Base-by-base conservation (phyloP, 1,139 yeast genomes). In the Kodamaea alishanica region DNA sequence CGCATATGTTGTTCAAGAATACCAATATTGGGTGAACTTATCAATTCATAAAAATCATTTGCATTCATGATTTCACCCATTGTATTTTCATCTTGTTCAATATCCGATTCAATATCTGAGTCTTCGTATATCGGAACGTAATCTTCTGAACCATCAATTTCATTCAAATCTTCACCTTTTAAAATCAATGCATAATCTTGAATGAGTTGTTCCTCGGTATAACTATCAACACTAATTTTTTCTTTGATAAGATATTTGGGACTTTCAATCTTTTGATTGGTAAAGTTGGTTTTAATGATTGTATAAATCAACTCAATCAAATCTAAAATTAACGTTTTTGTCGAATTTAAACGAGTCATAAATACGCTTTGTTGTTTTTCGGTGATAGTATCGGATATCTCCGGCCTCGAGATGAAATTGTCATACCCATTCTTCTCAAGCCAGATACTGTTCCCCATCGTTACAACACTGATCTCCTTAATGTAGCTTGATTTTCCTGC, bases 401-500 rank as follows among this genome's bases (percentile, higher is more conserved):
- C 10, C 0, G 74, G 72, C 8, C 54, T 52, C 10, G 46, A 33
- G 28, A 70, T 60, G 24, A 69, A 40, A 42, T 69, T 67, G 3
- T 53, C 60, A 43, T 70, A 70, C 0, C 74, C 74, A 28, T 54
- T 48, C 8, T 52, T 50, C 41, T 81, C 88, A 8, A 83, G 48
- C 81, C 85, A 84, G 0, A 88, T 83, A n/a, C 65, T 63, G 6
- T 59, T 56, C 10, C 77, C 77, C 24, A 74, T 55, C 0, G 63
- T 59, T 3, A 84, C 63, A n/a, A 70, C 54, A 29, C 79, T 67
- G 20, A 77, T 64, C 50, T 83, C 89, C 31, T 77, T 73, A 28
- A 81, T 73, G 54, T 81, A 84, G 44, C 84, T 79, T 11, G 81
- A 76, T 44, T 73, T 75, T 2, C 86, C 82, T 0, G 86, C 82